Percentiles rank a stretch among this genome's conserved stretches.
Conservation (phyloP, 169 alveolate species). For the Plasmodium vivax region DNA sequence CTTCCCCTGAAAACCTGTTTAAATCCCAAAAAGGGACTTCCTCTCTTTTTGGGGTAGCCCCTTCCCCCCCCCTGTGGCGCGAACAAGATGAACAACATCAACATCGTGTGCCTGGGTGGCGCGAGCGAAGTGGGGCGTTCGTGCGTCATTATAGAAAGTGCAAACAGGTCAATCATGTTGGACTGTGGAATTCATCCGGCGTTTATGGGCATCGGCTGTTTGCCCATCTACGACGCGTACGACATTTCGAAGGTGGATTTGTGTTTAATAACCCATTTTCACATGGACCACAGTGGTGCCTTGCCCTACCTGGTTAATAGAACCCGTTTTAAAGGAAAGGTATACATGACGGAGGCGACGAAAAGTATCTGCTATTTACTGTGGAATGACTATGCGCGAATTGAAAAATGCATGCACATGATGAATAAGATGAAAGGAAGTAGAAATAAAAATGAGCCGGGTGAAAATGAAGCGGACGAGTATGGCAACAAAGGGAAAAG, state of each 20-base stretch:
- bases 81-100: slow-evolving; percentile 53
- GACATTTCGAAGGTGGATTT: slow-evolving; percentile 95
- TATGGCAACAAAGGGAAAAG: background rate
- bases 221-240: slow-evolving; percentile 97
- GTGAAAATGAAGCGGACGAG: slow-evolving; percentile 6
- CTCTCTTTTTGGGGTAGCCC: background rate
- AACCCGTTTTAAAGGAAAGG: slow-evolving; percentile 94
- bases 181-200: slow-evolving; percentile 99
- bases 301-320: slow-evolving; percentile 95
- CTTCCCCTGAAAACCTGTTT: background rate
- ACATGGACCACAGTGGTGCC: slow-evolving; percentile 98
- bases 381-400: slow-evolving; percentile 94
- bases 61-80: background rate
- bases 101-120: slow-evolving; percentile 89
- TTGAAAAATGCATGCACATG: slow-evolving; percentile 76
- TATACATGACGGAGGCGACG: slow-evolving; percentile 96
- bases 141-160: slow-evolving; percentile 94
- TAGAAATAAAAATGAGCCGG: slow-evolving; percentile 4
- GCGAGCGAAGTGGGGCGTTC: slow-evolving; percentile 97
- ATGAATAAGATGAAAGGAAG: slow-evolving; percentile 58
- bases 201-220: slow-evolving; percentile 95
- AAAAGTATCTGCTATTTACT: slow-evolving; percentile 95
- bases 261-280: slow-evolving; percentile 97
- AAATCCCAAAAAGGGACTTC: background rate
- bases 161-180: slow-evolving; percentile 95